Evolutionary conservation across 148 eudicot genomes (phyloP).

Genomic region (Simmondsia chinensis): DNA sequence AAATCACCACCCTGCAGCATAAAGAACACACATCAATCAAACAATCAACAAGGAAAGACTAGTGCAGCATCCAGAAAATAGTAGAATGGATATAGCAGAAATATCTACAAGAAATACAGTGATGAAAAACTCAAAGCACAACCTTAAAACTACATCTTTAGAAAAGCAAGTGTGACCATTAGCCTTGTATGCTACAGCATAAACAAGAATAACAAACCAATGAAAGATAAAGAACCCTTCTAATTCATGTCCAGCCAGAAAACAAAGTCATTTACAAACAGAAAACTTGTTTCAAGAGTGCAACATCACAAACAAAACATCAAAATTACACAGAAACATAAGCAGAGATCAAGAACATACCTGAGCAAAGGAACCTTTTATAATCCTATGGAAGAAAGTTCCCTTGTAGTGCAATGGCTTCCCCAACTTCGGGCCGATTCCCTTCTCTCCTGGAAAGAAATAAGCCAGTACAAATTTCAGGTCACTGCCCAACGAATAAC

Average conservation of each 20-base stretch:
- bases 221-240: slow-evolving; percentile 45
- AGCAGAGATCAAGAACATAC: slow-evolving; percentile 28
- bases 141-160: slow-evolving; percentile 90
- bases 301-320: no score
- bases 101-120: slow-evolving; percentile 18
- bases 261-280: slow-evolving; percentile 4
- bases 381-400: slow-evolving; percentile 78
- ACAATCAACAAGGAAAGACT: neutral
- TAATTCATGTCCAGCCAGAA: slow-evolving; percentile 24
- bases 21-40: slow-evolving; percentile 15
- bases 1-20: slow-evolving; percentile 83
- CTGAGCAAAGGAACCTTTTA: slow-evolving; percentile 74
- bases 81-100: slow-evolving; percentile 9
- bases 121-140: slow-evolving; percentile 46
- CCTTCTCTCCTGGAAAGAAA: slow-evolving; percentile 64
- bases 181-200: slow-evolving; percentile 90
- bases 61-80: neutral
- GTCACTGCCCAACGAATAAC: no score
- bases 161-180: slow-evolving; percentile 75
- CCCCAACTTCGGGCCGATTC: slow-evolving; percentile 52
- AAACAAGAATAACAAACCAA: slow-evolving; percentile 69
- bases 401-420: slow-evolving; percentile 90
- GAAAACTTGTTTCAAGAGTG: no score
- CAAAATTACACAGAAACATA: no score
- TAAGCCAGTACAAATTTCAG: neutral